Evolutionary conservation across 2,329 filamentous ascomycete species (phyloP).

Genomic region (Colletotrichum sp.): DNA sequence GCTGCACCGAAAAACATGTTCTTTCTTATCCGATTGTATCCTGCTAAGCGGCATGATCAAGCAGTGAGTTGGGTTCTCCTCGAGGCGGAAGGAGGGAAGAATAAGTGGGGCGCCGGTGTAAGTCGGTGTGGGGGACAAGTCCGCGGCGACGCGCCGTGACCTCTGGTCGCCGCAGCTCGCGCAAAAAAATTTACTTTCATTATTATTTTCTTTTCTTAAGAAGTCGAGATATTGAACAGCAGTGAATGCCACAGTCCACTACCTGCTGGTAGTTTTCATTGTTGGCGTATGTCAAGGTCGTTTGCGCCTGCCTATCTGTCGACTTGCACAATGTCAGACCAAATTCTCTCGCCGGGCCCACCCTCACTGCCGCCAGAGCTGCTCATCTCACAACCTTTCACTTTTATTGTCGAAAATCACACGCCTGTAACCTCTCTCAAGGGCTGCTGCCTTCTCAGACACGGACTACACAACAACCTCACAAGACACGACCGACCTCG

Average conservation of each 20-base stretch:
- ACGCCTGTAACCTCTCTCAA: background rate
- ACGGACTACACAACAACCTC: background rate
- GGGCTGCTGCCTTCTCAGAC: background rate
- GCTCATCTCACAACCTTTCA: background rate
- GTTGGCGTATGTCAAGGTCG: background rate
- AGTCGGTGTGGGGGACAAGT: background rate
- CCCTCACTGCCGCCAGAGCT: background rate
- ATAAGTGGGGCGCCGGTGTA: background rate
- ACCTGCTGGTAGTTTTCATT: background rate
- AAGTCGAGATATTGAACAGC: background rate
- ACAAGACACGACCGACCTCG: background rate
- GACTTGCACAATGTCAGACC: background rate
- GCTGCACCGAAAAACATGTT: background rate
- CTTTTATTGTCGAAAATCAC: background rate
- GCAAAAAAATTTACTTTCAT: background rate
- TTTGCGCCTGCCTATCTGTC: background rate
- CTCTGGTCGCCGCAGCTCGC: background rate
- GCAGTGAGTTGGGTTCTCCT: background rate
- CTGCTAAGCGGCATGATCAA: background rate
- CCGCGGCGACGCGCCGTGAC: background rate
- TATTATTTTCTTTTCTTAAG: background rate
- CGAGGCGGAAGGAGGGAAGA: background rate
- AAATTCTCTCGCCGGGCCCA: background rate
- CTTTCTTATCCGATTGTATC: background rate
- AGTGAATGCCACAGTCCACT: background rate